These are phyloP conservation scores for Cucurbita pepo DNA, from an alignment of 306 rosid species.

Conservation along the genomic window DNA sequence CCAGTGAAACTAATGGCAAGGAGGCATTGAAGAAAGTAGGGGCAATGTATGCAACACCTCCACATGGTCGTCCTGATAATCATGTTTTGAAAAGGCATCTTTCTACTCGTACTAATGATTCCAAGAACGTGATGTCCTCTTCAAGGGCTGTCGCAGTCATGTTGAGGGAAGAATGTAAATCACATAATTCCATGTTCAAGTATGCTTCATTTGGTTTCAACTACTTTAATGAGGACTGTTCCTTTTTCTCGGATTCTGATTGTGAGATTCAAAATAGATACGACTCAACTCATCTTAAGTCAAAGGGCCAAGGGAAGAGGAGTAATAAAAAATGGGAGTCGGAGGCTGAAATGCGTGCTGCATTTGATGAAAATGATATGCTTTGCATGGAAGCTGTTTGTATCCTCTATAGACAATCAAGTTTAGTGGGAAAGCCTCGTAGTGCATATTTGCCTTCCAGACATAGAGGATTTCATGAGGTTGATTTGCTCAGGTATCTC, in stretches of 20 bases:
- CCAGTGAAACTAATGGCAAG: not conserved
- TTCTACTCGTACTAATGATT: not conserved
- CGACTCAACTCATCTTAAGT: not conserved
- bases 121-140: not conserved
- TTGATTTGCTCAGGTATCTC: conserved; percentile 10
- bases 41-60: not conserved
- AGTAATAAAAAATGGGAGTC: not conserved
- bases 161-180: not conserved
- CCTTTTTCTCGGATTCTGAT: conserved; percentile 8
- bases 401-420: conserved; percentile 5
- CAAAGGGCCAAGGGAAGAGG: not conserved
- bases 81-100: not conserved
- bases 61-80: not conserved
- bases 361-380: conserved; percentile 7
- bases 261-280: not conserved
- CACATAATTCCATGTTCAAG: not conserved
- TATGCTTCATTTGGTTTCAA: not conserved
- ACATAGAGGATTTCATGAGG: not conserved
- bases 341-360: conserved; percentile 7
- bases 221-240: not conserved
- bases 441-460: not conserved
- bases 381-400: conserved; percentile 11
- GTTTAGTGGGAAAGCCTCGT: not conserved
- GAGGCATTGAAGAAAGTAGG: conserved; percentile 1
- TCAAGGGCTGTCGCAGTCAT: not conserved